Evolutionary conservation across 805 yeast genomes (phyloP), one percentile per base, ranked within the genome.

Genomic region (Lipomyces japonicus): DNA sequence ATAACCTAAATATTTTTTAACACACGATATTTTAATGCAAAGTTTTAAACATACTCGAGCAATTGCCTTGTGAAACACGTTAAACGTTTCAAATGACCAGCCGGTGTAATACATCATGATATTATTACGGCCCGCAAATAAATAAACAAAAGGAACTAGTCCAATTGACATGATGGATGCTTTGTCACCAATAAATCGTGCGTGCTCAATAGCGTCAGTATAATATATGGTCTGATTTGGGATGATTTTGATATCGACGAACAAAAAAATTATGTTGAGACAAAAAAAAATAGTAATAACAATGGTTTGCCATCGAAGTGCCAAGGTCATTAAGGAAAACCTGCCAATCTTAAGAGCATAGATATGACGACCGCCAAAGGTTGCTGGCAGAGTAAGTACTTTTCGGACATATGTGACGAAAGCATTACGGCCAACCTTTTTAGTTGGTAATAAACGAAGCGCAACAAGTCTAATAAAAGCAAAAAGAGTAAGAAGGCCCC

Each of bases 51-150:
- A n/a, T n/a, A n/a, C 34, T 7, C 54, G 46, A 3, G 50, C 55
- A 18, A 74, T 65, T 83, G 84, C 79, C 63, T 76, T 78, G 66
- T 87, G 95, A 61, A 76, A 77, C 24, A 72, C 68, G 59, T 79
- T 72, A 68, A 85, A 84, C 1, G 84, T 74, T n/a, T 80, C 68
- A 57, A 77, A 81, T 0, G 79, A 65, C 71, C 86, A 74, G 2
- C 90, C 87, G 1, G 89, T 75, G 4, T 83, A 48, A 63, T 69
- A 70, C 53, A 77, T 75, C 61, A 86, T 71, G 19, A 86, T 79
- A 61, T 84, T 86, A 64, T 86, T 86, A 59, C 93, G 72, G 24
- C 84, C 84, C 2, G 87, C 86, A 65, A 86, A 81, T 48, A 84
- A 66, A 53, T 77, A 76, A 19, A 81, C 64, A 4, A 75, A 63